Conservation (phyloP, 306 rosid species). For the Lathyrus tuberosus region DNA sequence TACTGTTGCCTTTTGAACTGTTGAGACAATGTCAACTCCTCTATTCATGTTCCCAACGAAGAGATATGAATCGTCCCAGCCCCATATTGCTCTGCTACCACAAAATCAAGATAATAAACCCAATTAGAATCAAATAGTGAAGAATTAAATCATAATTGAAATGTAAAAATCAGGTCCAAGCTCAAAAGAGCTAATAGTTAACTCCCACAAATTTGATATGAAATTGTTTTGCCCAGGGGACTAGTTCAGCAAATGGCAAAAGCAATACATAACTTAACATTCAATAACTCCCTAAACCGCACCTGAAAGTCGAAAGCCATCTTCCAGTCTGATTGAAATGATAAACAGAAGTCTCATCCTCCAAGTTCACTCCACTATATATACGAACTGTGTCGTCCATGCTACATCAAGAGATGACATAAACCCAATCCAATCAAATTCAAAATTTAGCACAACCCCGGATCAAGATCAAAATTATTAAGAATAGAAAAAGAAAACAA, state of each 20-base stretch:
- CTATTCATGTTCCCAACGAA: conserved; percentile 84
- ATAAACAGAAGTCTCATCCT: conserved; percentile 45
- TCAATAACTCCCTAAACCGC: conserved; percentile 37
- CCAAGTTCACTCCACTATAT: conserved; percentile 63
- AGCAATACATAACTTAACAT: conserved; percentile 6
- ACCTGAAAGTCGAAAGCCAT: conserved; percentile 84
- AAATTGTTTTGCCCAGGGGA: background rate
- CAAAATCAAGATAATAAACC: conserved; percentile 34
- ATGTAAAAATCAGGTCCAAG: conserved; percentile 7
- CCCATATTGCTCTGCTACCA: conserved; percentile 87
- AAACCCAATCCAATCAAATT: conserved; percentile 20
- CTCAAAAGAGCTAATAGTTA: background rate
- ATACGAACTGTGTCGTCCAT: conserved; percentile 69
- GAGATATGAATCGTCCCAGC: conserved; percentile 77
- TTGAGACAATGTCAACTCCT: conserved; percentile 76
- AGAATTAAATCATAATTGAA: conserved; percentile 29
- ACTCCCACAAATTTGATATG: background rate
- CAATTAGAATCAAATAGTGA: background rate
- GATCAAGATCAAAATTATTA: background rate
- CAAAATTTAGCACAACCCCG: background rate
- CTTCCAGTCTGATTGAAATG: conserved; percentile 71
- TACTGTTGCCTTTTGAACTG: conserved; percentile 44
- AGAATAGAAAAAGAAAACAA: background rate
- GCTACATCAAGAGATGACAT: conserved; percentile 49
- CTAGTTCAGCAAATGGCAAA: conserved; percentile 16